Evolutionary conservation across 495 filamentous ascomycete genomes (phyloP), one percentile per base, ranked within the genome.

Genomic region (Penicillium subrubescens): DNA sequence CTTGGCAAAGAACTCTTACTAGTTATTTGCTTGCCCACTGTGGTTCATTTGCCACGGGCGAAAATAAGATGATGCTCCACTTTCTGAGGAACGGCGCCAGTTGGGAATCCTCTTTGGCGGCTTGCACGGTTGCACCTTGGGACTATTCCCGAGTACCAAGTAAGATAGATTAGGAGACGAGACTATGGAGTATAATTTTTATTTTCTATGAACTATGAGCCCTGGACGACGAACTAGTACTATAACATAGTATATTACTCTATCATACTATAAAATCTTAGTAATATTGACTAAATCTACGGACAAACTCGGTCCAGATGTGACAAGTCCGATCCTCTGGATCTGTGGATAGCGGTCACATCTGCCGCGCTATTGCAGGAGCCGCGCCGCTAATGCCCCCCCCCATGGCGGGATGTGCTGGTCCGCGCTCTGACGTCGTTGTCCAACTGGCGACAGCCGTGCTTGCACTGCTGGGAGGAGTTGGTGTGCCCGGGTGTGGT

Each of bases 401-500:
- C 58, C 41, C 66, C 61, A 66, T 66, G 69, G 63, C 61, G 66
- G 71, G 61, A 56, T 68, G 57, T 48, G 53, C 61, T 67, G 67
- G 66, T 71, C 65, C 65, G 64, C 60, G 52, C 71, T 75, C 71
- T 75, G 73, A 75, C 73, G 71, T 72, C 69, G 72, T 52, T 69
- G 65, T 72, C 54, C 59, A 67, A 67, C 60, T 64, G 69, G 52
- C 53, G 25, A 52, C 15, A n/a, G 8, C 3, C 8, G 31, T 62
- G 44, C 34, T 57, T 41, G 39, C 34, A 41, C 54, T 55, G 11
- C 10, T 4, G 0, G 34, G 14, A 57, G 54, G 25, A 55, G 19
- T 48, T 44, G 17, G 43, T 44, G 7, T 2, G 21, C 44, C 6
- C 2, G 5, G n/a, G 14, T 27, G 21, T 25, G 23, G 21, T 50